These are phyloP conservation scores for Sporothrix curviconia DNA, from an alignment of 2,329 filamentous ascomycete species.

Conservation along the genomic window DNA sequence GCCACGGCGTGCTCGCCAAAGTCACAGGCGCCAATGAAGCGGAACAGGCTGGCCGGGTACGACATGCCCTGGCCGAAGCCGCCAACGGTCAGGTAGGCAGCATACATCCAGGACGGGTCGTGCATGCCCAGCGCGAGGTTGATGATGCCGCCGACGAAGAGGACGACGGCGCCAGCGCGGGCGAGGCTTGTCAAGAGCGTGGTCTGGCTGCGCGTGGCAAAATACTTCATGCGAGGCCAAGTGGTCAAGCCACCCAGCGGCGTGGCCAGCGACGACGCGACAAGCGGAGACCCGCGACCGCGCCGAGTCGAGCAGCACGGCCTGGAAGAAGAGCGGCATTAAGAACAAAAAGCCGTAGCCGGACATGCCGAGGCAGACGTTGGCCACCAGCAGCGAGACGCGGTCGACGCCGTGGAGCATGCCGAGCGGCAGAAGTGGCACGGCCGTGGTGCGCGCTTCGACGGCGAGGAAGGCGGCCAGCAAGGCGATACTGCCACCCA, in stretches of 20 bases:
- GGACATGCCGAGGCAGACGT: slow-evolving; percentile 54
- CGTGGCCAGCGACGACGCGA: slow-evolving; percentile 55
- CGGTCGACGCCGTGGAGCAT: slow-evolving; percentile 51
- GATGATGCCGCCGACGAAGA: slow-evolving; percentile 39
- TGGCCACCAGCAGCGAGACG: slow-evolving; percentile 49
- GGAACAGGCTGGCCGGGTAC: slow-evolving; percentile 9
- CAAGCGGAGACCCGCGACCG: slow-evolving; percentile 57
- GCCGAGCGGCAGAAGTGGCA: slow-evolving; percentile 48
- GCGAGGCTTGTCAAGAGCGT: slow-evolving; percentile 47
- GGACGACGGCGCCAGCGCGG: slow-evolving; percentile 42
- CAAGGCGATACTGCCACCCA: slow-evolving; percentile 38
- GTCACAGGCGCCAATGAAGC: neutral
- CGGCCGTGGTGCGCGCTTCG: slow-evolving; percentile 43
- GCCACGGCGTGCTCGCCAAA: slow-evolving; percentile 15
- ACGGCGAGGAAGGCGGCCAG: slow-evolving; percentile 40
- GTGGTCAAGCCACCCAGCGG: slow-evolving; percentile 51
- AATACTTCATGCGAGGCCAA: slow-evolving; percentile 51
- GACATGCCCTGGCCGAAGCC: slow-evolving; percentile 19
- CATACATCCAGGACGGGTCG: slow-evolving; percentile 48
- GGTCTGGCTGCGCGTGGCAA: slow-evolving; percentile 24
- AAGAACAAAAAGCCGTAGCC: slow-evolving; percentile 64
- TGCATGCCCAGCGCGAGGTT: slow-evolving; percentile 42
- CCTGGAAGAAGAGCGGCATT: slow-evolving; percentile 64
- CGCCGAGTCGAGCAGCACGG: slow-evolving; percentile 56
- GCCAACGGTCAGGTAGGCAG: slow-evolving; percentile 11